A percentile compares a stretch with the other conserved stretches of the same genome.
phyloP scores from a whole-genome alignment of 208 protist species.

The Trypanosoma avium region DNA sequence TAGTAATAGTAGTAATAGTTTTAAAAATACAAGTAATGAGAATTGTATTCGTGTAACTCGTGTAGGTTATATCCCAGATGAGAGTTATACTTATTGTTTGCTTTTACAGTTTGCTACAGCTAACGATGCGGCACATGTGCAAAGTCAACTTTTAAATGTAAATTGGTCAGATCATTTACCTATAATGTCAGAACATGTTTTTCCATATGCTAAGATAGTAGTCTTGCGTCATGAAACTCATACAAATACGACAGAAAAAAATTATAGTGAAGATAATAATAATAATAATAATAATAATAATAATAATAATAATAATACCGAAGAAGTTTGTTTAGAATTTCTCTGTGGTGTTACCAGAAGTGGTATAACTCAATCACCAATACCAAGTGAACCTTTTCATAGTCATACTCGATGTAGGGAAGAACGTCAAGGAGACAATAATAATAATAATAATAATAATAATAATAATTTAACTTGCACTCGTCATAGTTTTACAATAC shows the following conservation, averaged over 20 bases:
- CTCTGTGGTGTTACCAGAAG: constrained; percentile 1
- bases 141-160: constrained; percentile 33
- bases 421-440: not conserved
- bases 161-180: constrained; percentile 29
- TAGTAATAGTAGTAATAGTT: constrained; percentile 1
- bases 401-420: not conserved
- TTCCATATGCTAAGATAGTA: constrained; percentile 4
- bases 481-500: too few relatives aligned
- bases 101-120: constrained; percentile 48
- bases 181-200: constrained; percentile 45
- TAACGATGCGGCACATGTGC: constrained; percentile 33
- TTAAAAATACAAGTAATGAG: too few relatives aligned
- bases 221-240: not conserved
- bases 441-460: not conserved
- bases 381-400: not conserved
- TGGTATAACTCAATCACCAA: not conserved
- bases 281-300: not conserved
- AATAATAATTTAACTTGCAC: too few relatives aligned
- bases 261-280: not conserved
- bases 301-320: not conserved
- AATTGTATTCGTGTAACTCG: constrained; percentile 37
- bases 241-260: too few relatives aligned
- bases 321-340: constrained; percentile 4
- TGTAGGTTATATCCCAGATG: constrained; percentile 60
- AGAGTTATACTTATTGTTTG: constrained; percentile 68